These are phyloP conservation scores for Phycomyces nitens DNA, from an alignment of 192 early-diverging fungal species.

Conservation along the genomic window DNA sequence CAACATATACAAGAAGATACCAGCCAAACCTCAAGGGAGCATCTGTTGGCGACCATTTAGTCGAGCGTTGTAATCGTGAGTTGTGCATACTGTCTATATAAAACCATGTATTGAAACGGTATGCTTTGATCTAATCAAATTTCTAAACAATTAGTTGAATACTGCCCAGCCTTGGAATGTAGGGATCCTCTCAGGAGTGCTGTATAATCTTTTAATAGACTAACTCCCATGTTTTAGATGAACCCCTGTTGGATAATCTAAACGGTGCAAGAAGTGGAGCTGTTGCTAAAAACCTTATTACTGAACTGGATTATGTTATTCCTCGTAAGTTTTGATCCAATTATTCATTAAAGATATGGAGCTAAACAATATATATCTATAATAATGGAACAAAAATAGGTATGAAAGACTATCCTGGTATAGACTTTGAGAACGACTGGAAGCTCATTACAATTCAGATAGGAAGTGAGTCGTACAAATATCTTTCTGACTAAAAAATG, in stretches of 20 bases:
- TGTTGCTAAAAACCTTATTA: constrained; percentile 39
- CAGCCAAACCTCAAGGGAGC: constrained; percentile 36
- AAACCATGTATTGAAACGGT: neutral
- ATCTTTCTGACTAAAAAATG: neutral
- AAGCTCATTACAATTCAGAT: constrained; percentile 20
- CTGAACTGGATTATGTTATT: constrained; percentile 42
- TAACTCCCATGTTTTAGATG: constrained; percentile 1
- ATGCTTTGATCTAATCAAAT: too few species aligned
- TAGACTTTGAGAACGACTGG: constrained; percentile 7
- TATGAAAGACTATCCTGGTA: neutral
- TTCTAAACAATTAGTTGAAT: constrained; percentile 1
- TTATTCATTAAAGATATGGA: neutral
- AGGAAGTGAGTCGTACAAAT: constrained; percentile 4
- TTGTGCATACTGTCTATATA: neutral
- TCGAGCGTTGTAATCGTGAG: constrained; percentile 12
- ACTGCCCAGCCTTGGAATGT: constrained; percentile 3
- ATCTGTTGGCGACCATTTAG: constrained; percentile 43
- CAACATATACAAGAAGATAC: constrained; percentile 44
- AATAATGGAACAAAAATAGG: neutral
- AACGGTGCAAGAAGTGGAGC: constrained; percentile 55
- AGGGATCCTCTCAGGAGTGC: neutral
- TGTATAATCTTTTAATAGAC: neutral
- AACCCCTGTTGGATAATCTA: constrained; percentile 14
- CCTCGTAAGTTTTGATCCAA: constrained; percentile 4
- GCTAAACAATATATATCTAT: neutral